Conservation (phyloP, 192 early-diverging fungal genomes). For the Coemansia umbellata region DNA sequence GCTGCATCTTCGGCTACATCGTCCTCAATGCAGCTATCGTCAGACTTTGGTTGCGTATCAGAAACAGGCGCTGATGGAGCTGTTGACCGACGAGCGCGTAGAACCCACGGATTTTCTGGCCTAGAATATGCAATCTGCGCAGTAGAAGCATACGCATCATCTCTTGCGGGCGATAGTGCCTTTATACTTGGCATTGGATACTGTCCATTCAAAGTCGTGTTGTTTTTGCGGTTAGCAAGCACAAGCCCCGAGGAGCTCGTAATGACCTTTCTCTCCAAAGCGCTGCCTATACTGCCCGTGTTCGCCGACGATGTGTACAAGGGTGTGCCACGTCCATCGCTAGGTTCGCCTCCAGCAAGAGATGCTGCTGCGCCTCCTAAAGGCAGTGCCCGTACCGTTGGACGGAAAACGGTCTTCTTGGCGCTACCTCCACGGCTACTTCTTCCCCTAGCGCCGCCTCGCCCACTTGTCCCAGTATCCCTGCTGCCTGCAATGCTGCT, state of each 20-base stretch:
- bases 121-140: not conserved
- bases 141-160: not conserved
- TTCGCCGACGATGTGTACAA: too few relatives aligned
- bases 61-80: constrained; percentile 3
- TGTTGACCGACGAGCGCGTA: constrained; percentile 3
- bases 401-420: constrained; percentile 33
- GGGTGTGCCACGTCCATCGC: too few relatives aligned
- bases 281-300: constrained; percentile 29
- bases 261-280: constrained; percentile 7
- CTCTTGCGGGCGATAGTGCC: too few relatives aligned
- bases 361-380: too few relatives aligned
- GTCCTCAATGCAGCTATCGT: not conserved
- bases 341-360: too few relatives aligned
- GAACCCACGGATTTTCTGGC: constrained; percentile 1
- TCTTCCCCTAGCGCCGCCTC: not conserved
- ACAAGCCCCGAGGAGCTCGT: not conserved
- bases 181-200: too few relatives aligned
- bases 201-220: not conserved
- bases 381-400: constrained; percentile 32
- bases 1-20: too few relatives aligned
- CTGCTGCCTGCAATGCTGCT: not conserved
- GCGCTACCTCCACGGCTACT: constrained; percentile 8
- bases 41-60: not conserved
- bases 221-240: constrained; percentile 1
- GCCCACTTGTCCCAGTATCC: constrained; percentile 1